phyloP scores from a whole-genome alignment of 805 yeast genomes.

The Clavispora phyllophila region DNA sequence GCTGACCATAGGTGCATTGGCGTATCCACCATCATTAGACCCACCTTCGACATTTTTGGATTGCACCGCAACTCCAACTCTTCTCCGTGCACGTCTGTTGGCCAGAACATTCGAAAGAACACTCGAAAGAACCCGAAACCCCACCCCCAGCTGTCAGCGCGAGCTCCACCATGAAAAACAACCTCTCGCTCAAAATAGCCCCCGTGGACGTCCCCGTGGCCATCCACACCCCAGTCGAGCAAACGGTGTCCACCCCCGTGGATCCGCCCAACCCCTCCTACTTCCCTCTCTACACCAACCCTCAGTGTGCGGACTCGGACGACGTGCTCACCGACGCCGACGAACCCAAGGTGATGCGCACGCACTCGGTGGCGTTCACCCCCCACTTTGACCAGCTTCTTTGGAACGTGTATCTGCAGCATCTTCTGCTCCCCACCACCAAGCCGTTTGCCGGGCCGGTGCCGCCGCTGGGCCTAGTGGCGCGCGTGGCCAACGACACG shows the following conservation, averaged over 20 bases:
- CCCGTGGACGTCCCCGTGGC: neutral
- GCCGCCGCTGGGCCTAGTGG: conserved; percentile 42
- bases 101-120: too few species aligned
- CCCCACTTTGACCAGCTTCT: conserved; percentile 33
- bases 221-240: conserved; percentile 37
- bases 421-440: conserved; percentile 39
- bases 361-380: conserved; percentile 32
- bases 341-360: conserved; percentile 22
- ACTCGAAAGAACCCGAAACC: too few species aligned
- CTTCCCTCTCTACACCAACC: conserved; percentile 25
- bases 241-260: conserved; percentile 36
- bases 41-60: too few species aligned
- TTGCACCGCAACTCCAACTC: too few species aligned
- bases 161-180: conserved; percentile 32
- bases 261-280: conserved; percentile 21
- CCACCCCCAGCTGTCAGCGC: too few species aligned
- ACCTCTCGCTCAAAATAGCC: conserved; percentile 30
- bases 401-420: conserved; percentile 28
- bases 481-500: conserved; percentile 40
- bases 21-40: too few species aligned
- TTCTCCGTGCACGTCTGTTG: too few species aligned
- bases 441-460: conserved; percentile 39
- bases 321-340: conserved; percentile 39
- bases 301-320: conserved; percentile 35
- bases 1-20: too few species aligned